Evolutionary conservation across 192 early-diverging fungal genomes (phyloP).

Genomic region (Rhizophagus clarus): DNA sequence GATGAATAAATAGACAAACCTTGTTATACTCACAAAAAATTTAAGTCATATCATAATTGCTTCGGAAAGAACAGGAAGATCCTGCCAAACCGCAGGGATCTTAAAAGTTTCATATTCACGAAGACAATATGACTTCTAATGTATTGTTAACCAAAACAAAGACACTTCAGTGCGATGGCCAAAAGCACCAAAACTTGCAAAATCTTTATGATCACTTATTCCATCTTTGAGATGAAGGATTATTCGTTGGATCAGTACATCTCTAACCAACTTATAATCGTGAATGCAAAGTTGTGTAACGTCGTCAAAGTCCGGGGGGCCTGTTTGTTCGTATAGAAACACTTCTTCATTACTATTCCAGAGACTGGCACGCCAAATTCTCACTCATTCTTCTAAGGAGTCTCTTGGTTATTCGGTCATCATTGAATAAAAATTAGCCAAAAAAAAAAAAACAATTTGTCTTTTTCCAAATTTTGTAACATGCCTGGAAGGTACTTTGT

Average conservation of each 20-base stretch:
- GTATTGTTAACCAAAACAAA: conserved; percentile 6
- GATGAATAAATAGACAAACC: too few relatives aligned
- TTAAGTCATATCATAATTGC: background rate
- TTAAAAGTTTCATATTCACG: background rate
- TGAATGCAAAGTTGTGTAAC: conserved; percentile 24
- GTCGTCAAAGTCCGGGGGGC: conserved; percentile 18
- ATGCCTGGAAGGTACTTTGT: conserved; percentile 20
- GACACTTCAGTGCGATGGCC: too few relatives aligned
- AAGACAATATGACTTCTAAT: background rate
- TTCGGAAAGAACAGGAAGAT: conserved; percentile 10
- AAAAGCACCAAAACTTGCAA: conserved; percentile 32
- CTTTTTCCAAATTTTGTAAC: conserved; percentile 1
- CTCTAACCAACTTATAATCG: conserved; percentile 28
- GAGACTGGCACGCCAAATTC: conserved; percentile 27
- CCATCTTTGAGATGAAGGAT: conserved; percentile 6
- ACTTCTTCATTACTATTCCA: conserved; percentile 29
- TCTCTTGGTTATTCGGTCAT: conserved; percentile 16
- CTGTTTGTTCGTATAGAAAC: conserved; percentile 29
- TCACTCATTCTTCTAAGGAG: conserved; percentile 15
- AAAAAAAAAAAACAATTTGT: background rate
- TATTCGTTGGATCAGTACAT: too few relatives aligned
- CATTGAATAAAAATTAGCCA: conserved; percentile 24
- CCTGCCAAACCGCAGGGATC: background rate
- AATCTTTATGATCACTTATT: conserved; percentile 31
- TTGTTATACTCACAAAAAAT: conserved; percentile 9